Percentiles rank a stretch among this genome's conserved stretches.
These are phyloP conservation scores for Podospora australis DNA, from an alignment of 495 filamentous ascomycete genomes.

Conservation along the genomic window DNA sequence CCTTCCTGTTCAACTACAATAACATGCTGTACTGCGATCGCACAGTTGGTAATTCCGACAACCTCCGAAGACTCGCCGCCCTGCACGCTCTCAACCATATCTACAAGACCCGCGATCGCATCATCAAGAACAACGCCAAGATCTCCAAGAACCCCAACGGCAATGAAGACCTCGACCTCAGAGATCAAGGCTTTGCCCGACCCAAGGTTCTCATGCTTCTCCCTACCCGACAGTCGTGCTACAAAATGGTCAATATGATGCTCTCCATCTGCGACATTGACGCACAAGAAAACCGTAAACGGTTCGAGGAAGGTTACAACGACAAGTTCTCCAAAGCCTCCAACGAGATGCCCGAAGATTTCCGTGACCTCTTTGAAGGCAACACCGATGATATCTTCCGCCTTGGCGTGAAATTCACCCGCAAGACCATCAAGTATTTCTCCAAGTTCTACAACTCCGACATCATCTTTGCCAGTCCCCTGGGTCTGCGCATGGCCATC, in stretches of 20 bases:
- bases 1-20: constrained; percentile 66
- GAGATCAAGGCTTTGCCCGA: constrained; percentile 93
- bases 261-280: constrained; percentile 68
- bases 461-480: constrained; percentile 82
- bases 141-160: constrained; percentile 51
- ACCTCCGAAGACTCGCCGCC: constrained; percentile 64
- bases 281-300: constrained; percentile 91
- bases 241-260: constrained; percentile 67
- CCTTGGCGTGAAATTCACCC: constrained; percentile 86
- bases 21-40: constrained; percentile 76
- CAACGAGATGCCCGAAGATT: constrained; percentile 75
- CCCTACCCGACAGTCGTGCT: constrained; percentile 79
- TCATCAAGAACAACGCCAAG: constrained; percentile 85
- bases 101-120: constrained; percentile 84
- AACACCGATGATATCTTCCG: constrained; percentile 97
- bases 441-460: constrained; percentile 94
- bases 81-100: constrained; percentile 86
- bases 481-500: constrained; percentile 85
- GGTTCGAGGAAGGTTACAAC: constrained; percentile 75
- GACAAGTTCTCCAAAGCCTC: constrained; percentile 59
- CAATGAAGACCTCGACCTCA: constrained; percentile 62
- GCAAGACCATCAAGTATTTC: constrained; percentile 92
- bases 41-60: constrained; percentile 54
- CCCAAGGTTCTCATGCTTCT: constrained; percentile 87
- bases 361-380: constrained; percentile 81